phyloP scores from a whole-genome alignment of 1,139 yeast genomes.

The Oligophagozyma castellii region DNA sequence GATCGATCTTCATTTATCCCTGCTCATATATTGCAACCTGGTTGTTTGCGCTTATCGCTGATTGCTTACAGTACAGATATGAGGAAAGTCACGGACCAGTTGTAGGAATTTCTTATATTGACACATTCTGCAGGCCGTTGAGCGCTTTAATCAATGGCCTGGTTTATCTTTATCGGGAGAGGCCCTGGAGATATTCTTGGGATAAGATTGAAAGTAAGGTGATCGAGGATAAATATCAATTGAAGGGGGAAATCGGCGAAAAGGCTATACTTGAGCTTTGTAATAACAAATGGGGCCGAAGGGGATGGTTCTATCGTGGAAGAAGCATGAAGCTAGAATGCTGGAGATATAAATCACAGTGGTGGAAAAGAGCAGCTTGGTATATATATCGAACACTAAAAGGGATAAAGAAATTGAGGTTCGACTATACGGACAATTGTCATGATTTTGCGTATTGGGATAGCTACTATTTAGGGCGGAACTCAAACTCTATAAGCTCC shows the following conservation, averaged over 20 bases:
- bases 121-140: slow-evolving; percentile 69
- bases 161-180: slow-evolving; percentile 66
- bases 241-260: slow-evolving; percentile 20
- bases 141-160: slow-evolving; percentile 66
- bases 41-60: slow-evolving; percentile 69
- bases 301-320: slow-evolving; percentile 24
- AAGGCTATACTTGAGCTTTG: slow-evolving; percentile 13
- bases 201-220: slow-evolving; percentile 12
- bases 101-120: slow-evolving; percentile 51
- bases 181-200: slow-evolving; percentile 47
- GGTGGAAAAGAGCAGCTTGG: slow-evolving; percentile 19
- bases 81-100: slow-evolving; percentile 38
- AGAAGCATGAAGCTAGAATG: slow-evolving; percentile 14
- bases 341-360: slow-evolving; percentile 18
- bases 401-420: slow-evolving; percentile 9
- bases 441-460: slow-evolving; percentile 16
- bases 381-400: slow-evolving; percentile 12
- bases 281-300: slow-evolving; percentile 14
- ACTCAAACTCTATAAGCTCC: slow-evolving; percentile 1
- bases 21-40: slow-evolving; percentile 66
- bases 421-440: slow-evolving; percentile 16
- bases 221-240: slow-evolving; percentile 12
- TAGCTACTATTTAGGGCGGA: slow-evolving; percentile 9
- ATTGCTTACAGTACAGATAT: slow-evolving; percentile 42
- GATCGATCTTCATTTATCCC: slow-evolving; percentile 72